Base-by-base conservation (phyloP, 441 rosid species). In the Aleurites moluccanus region DNA sequence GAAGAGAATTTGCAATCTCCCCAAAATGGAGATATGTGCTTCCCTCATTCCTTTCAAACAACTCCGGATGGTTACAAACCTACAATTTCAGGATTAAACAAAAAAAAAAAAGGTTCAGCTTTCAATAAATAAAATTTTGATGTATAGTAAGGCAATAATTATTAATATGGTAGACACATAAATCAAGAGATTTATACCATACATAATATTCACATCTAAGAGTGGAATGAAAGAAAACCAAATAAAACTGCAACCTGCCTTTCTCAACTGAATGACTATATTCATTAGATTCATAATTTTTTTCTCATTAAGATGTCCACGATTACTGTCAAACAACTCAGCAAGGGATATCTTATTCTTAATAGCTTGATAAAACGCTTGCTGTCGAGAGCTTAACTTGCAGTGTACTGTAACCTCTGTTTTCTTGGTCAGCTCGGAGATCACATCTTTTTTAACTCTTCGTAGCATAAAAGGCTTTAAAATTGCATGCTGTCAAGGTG, bases 1-100 rank as follows among this genome's bases (percentile, higher is more conserved):
- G 83, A 83, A 93, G 97, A 76, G 98, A 81, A 87, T 96, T 93
- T 67, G 91, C 85, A 81, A 89, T 87, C 77, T 88, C 94, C 78
- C 95, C 97, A 82, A 93, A 96, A 80, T 87, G 86, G 76, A 93
- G 88, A 85, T 91, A 96, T 21, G 96, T 85, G 85, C 91, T 91
- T 80, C 99, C 99, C 83, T 96, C 99, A 80, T 96, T 93, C 81
- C 99, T 89, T 82, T 96, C 99, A 73, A 96, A 96, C 87, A 96
- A 84, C 87, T 96, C 99, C 42, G 99, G 99, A 85, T 96, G 99
- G 84, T 96, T 96, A 81, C 99, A 96, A 55, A 96, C 99, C 99
- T 96, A 77, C 70, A 70, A 82, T 75, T 28, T 74, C 65, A 80
- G 62, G 77, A 64, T 6, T 38, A 38, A 4, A 35, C 0, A 33